A percentile compares a stretch with the other conserved stretches of the same genome.
Evolutionary conservation across 108 stramenopile species (phyloP).

Genomic region (Nitzschia putrida): DNA sequence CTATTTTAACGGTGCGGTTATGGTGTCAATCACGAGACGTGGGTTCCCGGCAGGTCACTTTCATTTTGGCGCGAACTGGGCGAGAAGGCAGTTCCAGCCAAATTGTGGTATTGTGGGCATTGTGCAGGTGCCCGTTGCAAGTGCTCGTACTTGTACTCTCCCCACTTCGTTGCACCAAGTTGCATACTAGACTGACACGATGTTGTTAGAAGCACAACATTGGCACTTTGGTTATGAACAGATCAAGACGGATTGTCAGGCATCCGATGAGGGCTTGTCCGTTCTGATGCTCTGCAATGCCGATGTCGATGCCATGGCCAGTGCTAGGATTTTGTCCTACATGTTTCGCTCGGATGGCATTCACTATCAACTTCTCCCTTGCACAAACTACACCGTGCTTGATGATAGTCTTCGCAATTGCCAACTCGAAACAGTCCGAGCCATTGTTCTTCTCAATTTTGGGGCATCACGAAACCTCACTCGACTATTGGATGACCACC

Average conservation of each 20-base stretch:
- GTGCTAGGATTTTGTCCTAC: constrained; percentile 73
- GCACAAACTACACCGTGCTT: constrained; percentile 38
- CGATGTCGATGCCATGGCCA: constrained; percentile 76
- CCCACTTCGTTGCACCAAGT: too few species aligned
- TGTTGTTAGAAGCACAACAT: constrained; percentile 74
- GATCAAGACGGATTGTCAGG: constrained; percentile 72
- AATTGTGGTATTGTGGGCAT: neutral
- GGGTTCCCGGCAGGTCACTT: neutral
- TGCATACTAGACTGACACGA: constrained; percentile 5
- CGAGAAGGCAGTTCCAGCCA: neutral
- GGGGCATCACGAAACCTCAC: constrained; percentile 72
- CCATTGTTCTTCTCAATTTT: constrained; percentile 71
- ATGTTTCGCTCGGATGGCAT: constrained; percentile 75
- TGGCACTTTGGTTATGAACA: constrained; percentile 80
- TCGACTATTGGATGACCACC: constrained; percentile 39
- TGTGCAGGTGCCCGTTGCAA: neutral
- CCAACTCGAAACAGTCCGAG: constrained; percentile 39
- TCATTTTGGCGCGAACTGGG: constrained; percentile 3
- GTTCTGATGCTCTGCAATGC: constrained; percentile 67
- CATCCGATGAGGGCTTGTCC: constrained; percentile 26
- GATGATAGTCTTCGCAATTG: constrained; percentile 7
- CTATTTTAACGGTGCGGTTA: neutral
- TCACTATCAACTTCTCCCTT: constrained; percentile 69
- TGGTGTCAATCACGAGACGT: neutral
- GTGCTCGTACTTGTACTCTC: too few species aligned